Conservation (phyloP, 768 basidiomycete species). For the Albatrellus ellisii region DNA sequence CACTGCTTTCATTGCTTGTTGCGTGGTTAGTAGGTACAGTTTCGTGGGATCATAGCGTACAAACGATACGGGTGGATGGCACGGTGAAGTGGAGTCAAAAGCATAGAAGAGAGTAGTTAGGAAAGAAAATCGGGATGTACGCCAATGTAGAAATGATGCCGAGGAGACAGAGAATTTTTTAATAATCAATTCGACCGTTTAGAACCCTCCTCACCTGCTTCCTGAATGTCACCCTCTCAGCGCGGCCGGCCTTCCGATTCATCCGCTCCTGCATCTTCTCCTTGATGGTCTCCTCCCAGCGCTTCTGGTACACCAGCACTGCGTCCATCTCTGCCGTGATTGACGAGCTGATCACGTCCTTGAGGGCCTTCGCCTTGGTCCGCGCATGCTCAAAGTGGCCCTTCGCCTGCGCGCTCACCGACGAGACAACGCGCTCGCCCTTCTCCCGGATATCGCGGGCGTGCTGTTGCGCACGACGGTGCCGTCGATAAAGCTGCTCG, state of each 20-base stretch:
- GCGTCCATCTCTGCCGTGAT: slow-evolving; percentile 1
- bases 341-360: slow-evolving; percentile 11
- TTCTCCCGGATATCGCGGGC: slow-evolving; percentile 18
- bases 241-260: slow-evolving; percentile 6
- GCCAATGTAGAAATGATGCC: too few species aligned
- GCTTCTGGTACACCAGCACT: slow-evolving; percentile 3
- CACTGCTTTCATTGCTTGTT: too few species aligned
- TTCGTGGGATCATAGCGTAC: too few species aligned
- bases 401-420: slow-evolving; percentile 15
- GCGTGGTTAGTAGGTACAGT: too few species aligned
- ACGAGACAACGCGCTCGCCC: slow-evolving; percentile 18
- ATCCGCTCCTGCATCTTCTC: slow-evolving; percentile 5
- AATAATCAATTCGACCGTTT: too few species aligned
- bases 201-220: slow-evolving; percentile 6
- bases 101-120: too few species aligned
- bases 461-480: slow-evolving; percentile 17
- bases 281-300: too few species aligned
- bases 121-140: too few species aligned
- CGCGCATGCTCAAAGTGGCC: slow-evolving; percentile 16
- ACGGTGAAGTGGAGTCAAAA: too few species aligned
- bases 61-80: too few species aligned
- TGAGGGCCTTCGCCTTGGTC: slow-evolving; percentile 17
- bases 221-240: slow-evolving; percentile 4
- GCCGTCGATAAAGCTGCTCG: slow-evolving; percentile 16
- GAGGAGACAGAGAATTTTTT: too few species aligned